These are phyloP conservation scores for Lachnellula arida DNA, from an alignment of 2,329 filamentous ascomycete species.

Conservation along the genomic window DNA sequence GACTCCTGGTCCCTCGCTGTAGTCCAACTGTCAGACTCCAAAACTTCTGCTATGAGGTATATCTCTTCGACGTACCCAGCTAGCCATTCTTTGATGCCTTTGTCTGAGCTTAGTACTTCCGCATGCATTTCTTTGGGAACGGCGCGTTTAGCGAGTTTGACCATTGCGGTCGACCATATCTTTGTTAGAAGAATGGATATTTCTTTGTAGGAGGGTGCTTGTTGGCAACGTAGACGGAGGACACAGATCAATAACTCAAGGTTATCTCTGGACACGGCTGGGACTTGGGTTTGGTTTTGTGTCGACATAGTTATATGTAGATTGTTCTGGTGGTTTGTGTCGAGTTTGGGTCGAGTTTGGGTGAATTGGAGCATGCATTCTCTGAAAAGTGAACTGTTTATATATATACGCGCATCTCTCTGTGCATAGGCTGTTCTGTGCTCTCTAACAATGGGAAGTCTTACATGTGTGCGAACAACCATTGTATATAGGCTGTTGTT, in stretches of 20 bases:
- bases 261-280: conserved; percentile 12
- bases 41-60: conserved; percentile 4
- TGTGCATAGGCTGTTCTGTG: too few relatives aligned
- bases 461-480: too few relatives aligned
- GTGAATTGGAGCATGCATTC: background rate
- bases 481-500: too few relatives aligned
- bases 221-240: conserved; percentile 15
- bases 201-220: conserved; percentile 13
- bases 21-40: conserved; percentile 3
- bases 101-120: background rate
- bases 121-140: background rate
- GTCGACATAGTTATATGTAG: background rate
- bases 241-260: conserved; percentile 17
- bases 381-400: background rate
- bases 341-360: too few relatives aligned
- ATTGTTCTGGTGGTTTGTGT: too few relatives aligned
- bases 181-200: conserved; percentile 11
- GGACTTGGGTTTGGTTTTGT: background rate
- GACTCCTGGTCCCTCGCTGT: conserved; percentile 27
- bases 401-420: too few relatives aligned
- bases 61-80: conserved; percentile 4
- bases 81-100: conserved; percentile 7
- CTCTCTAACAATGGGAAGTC: too few relatives aligned
- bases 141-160: background rate
- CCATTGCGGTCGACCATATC: conserved; percentile 1